These are phyloP conservation scores for Penicillium sclerotiorum DNA, from an alignment of 2,329 filamentous ascomycete species.

Conservation along the genomic window DNA sequence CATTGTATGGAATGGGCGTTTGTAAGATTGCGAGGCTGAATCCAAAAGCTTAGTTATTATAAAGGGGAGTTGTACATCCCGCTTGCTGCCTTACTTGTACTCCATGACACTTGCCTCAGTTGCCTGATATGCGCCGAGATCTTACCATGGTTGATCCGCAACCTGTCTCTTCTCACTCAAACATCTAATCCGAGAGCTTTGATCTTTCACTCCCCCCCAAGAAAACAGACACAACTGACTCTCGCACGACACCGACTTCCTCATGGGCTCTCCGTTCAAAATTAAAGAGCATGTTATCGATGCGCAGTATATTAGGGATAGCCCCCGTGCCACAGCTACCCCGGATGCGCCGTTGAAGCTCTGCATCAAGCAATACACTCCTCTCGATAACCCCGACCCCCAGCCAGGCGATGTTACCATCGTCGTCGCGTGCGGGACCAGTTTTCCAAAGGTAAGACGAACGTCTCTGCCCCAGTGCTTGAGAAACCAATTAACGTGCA, in stretches of 20 bases:
- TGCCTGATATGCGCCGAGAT: too few species aligned
- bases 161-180: too few species aligned
- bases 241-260: background rate
- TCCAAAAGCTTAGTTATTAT: too few species aligned
- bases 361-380: constrained; percentile 60
- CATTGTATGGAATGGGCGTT: too few species aligned
- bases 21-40: too few species aligned
- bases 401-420: constrained; percentile 55
- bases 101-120: too few species aligned
- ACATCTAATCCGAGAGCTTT: too few species aligned
- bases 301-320: constrained; percentile 56
- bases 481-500: background rate
- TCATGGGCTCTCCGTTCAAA: constrained; percentile 28
- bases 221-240: too few species aligned
- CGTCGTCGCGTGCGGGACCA: constrained; percentile 58
- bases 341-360: constrained; percentile 53
- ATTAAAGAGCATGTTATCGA: constrained; percentile 53
- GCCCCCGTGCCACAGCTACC: constrained; percentile 49
- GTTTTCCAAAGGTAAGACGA: constrained; percentile 64
- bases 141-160: too few species aligned
- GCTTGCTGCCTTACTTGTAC: too few species aligned
- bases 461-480: background rate
- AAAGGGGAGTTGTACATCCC: too few species aligned
- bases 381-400: constrained; percentile 48
- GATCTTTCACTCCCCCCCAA: too few species aligned